Evolutionary conservation across 2,329 filamentous ascomycete species (phyloP).

Genomic region (Trichoderma guizhouense): DNA sequence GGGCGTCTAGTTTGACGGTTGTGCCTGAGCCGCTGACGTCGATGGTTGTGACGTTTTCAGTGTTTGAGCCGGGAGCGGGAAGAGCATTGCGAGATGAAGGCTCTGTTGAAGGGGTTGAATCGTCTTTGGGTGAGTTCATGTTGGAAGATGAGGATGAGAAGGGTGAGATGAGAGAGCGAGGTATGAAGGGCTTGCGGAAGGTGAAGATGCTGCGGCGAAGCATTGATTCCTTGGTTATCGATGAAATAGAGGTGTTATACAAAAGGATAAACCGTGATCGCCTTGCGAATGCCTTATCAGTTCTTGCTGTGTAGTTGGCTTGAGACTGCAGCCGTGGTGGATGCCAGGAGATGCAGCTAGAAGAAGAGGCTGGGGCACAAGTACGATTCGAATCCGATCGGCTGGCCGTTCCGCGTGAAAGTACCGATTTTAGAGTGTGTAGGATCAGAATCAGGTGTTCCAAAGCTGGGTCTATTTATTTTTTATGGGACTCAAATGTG

Average conservation of each 20-base stretch:
- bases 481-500: not conserved
- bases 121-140: conserved; percentile 1
- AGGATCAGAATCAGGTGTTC: not conserved
- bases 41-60: conserved; percentile 25
- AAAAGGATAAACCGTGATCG: not conserved
- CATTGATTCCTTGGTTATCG: not conserved
- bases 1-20: conserved; percentile 58
- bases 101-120: not conserved
- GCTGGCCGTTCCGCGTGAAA: not conserved
- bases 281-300: not conserved
- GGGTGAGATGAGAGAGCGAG: not conserved
- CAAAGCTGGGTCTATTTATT: not conserved
- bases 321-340: not conserved
- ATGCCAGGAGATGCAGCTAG: not conserved
- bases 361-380: not conserved
- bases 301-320: not conserved
- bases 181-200: not conserved
- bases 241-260: too few relatives aligned
- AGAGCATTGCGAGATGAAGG: conserved; percentile 22
- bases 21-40: conserved; percentile 32
- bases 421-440: not conserved
- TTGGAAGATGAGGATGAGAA: not conserved
- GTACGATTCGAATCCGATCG: not conserved
- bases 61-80: conserved; percentile 25
- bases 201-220: conserved; percentile 11